These are phyloP conservation scores for Dictyostelium capitatum DNA, from an alignment of 78 protist genomes.

Conservation along the genomic window DNA sequence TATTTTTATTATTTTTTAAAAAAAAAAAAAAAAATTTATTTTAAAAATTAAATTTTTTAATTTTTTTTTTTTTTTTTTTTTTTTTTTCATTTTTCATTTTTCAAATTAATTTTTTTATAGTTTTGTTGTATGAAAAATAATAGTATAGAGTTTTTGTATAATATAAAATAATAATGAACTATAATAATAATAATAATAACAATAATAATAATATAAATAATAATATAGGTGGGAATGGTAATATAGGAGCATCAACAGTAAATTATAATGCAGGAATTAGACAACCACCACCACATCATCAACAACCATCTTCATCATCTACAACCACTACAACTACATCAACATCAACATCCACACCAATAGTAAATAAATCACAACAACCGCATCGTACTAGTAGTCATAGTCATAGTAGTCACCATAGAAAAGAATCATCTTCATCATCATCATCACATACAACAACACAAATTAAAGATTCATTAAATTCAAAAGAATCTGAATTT, in stretches of 20 bases:
- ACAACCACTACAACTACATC: neutral
- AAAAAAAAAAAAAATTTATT: too few species aligned
- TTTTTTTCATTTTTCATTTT: too few species aligned
- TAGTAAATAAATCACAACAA: too few species aligned
- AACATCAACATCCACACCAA: neutral
- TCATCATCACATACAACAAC: neutral
- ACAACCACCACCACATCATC: constrained; percentile 6
- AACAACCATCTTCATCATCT: neutral
- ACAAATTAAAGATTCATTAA: constrained; percentile 13
- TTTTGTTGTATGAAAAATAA: too few species aligned
- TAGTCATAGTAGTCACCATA: neutral
- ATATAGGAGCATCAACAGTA: constrained; percentile 1
- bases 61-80: too few species aligned
- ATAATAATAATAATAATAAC: neutral
- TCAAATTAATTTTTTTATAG: too few species aligned
- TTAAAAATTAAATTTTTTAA: too few species aligned
- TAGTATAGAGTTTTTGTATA: too few species aligned
- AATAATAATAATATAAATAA: neutral
- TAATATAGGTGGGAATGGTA: constrained; percentile 5
- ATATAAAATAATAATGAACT: neutral
- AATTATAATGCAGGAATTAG: constrained; percentile 3
- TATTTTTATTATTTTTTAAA: too few species aligned
- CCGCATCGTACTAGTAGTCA: neutral
- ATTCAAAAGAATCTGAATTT: constrained; percentile 30
- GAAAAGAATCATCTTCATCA: neutral